These are phyloP conservation scores for Tieghemiomyces parasiticus DNA, from an alignment of 192 early-diverging fungal genomes.

Conservation along the genomic window DNA sequence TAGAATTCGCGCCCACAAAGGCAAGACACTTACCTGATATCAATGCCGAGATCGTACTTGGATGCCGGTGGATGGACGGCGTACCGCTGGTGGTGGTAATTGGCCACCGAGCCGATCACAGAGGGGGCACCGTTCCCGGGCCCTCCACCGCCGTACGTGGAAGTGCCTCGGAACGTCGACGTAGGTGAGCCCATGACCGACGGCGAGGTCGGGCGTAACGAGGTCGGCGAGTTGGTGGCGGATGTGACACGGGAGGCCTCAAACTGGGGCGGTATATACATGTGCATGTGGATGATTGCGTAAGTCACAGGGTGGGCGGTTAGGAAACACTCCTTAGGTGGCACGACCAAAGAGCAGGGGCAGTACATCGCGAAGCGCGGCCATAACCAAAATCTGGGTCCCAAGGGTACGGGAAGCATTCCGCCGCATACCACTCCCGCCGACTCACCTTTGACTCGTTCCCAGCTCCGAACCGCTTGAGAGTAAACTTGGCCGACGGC, in stretches of 20 bases:
- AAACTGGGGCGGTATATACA: slow-evolving; percentile 16
- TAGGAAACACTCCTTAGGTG: slow-evolving; percentile 20
- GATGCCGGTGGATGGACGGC: neutral
- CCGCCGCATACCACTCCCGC: neutral
- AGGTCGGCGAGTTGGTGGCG: slow-evolving; percentile 21
- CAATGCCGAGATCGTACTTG: neutral
- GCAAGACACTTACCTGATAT: neutral
- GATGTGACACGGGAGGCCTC: slow-evolving; percentile 14
- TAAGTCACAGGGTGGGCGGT: slow-evolving; percentile 13
- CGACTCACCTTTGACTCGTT: neutral
- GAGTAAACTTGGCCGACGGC: neutral
- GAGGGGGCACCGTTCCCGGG: neutral
- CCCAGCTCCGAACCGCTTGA: neutral
- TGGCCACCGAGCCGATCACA: no score
- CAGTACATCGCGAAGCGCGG: neutral
- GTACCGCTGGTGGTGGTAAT: neutral
- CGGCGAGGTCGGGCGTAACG: slow-evolving; percentile 25
- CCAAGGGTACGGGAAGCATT: neutral
- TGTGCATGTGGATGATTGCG: slow-evolving; percentile 13
- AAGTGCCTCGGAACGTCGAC: neutral
- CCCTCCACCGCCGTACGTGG: neutral
- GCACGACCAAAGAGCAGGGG: slow-evolving; percentile 7
- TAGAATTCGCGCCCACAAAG: no score
- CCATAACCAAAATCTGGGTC: neutral
- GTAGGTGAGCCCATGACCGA: slow-evolving; percentile 21